phyloP scores from a whole-genome alignment of 805 yeast genomes.

The Yamadazyma olivae region DNA sequence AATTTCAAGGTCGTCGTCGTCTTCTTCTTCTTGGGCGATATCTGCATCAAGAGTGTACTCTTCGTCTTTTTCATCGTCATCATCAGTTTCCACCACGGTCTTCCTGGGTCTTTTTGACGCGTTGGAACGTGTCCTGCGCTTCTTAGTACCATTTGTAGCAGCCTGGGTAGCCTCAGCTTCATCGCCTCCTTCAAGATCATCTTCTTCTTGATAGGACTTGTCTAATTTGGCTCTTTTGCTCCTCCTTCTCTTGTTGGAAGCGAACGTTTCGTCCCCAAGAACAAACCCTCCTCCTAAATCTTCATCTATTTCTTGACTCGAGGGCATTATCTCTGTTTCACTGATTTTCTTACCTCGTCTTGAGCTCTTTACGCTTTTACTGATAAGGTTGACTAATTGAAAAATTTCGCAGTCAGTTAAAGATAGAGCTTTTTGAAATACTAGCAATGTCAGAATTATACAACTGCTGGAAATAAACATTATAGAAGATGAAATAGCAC shows the following conservation, averaged over 20 bases:
- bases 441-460: no score
- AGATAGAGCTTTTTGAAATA: no score
- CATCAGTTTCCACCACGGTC: constrained; percentile 7
- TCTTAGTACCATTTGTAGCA: constrained; percentile 11
- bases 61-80: constrained; percentile 20
- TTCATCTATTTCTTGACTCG: constrained; percentile 6
- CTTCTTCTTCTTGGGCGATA: constrained; percentile 18
- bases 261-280: constrained; percentile 31
- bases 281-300: constrained; percentile 41
- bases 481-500: no score
- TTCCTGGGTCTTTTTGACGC: constrained; percentile 10
- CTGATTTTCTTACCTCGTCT: no score
- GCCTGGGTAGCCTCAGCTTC: constrained; percentile 15
- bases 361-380: no score
- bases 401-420: no score
- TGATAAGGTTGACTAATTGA: not conserved
- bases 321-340: constrained; percentile 4
- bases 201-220: constrained; percentile 22
- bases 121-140: constrained; percentile 12
- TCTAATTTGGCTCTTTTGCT: constrained; percentile 14
- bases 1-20: constrained; percentile 40
- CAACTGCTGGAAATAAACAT: no score
- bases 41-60: constrained; percentile 14
- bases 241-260: constrained; percentile 16
- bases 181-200: constrained; percentile 18